Percentiles rank a stretch among this genome's conserved stretches.
Evolutionary conservation across 1,139 yeast species (phyloP).

Genomic region (Nakaseomyces sp.): DNA sequence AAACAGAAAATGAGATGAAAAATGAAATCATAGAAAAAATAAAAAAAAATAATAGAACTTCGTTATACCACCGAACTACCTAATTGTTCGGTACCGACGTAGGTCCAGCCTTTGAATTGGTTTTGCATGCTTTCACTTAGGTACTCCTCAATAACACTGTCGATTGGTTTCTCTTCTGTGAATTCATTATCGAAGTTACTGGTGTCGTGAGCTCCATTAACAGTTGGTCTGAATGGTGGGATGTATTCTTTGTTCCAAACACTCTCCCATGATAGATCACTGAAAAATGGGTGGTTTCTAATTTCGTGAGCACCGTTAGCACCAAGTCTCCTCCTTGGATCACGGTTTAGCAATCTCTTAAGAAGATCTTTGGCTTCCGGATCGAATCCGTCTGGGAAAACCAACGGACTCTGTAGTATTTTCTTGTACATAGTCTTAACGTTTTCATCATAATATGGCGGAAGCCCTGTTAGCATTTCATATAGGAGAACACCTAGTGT

Average conservation of each 20-base stretch:
- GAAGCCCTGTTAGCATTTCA: constrained; percentile 95
- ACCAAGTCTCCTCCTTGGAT: constrained; percentile 73
- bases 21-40: too few relatives aligned
- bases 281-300: constrained; percentile 77
- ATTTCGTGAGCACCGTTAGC: constrained; percentile 77
- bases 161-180: constrained; percentile 88
- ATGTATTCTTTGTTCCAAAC: constrained; percentile 79
- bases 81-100: constrained; percentile 52
- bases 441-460: constrained; percentile 93
- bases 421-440: constrained; percentile 91
- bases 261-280: constrained; percentile 85
- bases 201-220: constrained; percentile 77
- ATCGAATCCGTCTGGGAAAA: constrained; percentile 84
- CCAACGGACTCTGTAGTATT: constrained; percentile 77
- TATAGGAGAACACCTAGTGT: constrained; percentile 85
- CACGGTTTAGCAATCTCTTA: constrained; percentile 69
- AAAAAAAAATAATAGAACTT: neutral
- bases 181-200: constrained; percentile 90
- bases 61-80: constrained; percentile 26
- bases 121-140: constrained; percentile 85
- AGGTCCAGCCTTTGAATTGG: constrained; percentile 98
- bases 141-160: constrained; percentile 88
- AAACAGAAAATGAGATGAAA: neutral
- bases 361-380: constrained; percentile 80
- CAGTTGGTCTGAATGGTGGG: constrained; percentile 94